Evolutionary conservation across 371 early-diverging fungal genomes (phyloP), one percentile per base, ranked within the genome.

Genomic region (Mucor velutinosus): DNA sequence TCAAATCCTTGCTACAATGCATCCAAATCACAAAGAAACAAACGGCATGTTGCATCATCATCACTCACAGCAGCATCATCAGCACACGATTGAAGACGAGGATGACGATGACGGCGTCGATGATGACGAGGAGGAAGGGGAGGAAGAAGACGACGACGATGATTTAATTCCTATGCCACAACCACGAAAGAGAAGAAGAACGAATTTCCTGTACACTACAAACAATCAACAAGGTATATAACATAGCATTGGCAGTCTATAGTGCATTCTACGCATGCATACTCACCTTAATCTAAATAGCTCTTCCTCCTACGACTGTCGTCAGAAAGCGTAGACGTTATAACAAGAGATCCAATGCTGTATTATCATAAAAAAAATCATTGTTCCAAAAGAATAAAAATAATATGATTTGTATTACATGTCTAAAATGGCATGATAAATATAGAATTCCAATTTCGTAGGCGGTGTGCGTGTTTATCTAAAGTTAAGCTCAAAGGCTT

Each of bases 311-410:
- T 17, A 58, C 65, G 0, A 58, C 65, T 12, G 65, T 65, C n/a
- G 43, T 65, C 14, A 58, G 59, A 58, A 58, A 58, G 49, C 58
- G 65, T 33, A 65, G 65, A 59, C 47, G 65, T 27, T 59, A 65
- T 21, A 65, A 65, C 12, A 65, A 65, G 49, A 57, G 58, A 65
- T 23, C 58, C 25, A 21, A 23, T 32, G 8, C 25, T 55, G 32
- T 32, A 35, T 45, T 45, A 45, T 45, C 45, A n/a, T 19, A 17
- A 30, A 10, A 32, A 47, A 47, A 30, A 17, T 4, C 2, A 5
- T 41, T 60, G 41, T 41, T 39, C 41, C 21, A 56, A 56, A 56
- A 56, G 32, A 56, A 55, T 19, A 55, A 55, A 55, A 21, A 19
- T 0, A 29, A 29, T 3, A 29, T 55, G 5, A 55, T 27, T 53